These are phyloP conservation scores for Agrocybe praecox DNA, from an alignment of 768 basidiomycete species.

Conservation along the genomic window DNA sequence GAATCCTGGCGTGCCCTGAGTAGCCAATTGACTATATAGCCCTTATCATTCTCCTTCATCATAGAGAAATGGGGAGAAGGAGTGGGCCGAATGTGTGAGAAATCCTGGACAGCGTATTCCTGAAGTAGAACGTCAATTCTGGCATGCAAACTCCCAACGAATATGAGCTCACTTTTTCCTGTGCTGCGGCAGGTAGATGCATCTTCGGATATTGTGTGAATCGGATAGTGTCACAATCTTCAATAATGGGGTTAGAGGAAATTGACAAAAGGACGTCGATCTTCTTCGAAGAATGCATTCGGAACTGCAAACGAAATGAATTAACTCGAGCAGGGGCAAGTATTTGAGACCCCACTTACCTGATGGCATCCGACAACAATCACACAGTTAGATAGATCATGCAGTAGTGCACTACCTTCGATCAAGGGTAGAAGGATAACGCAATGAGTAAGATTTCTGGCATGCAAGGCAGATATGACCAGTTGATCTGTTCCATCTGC, in stretches of 20 bases:
- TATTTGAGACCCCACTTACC: constrained; percentile 40
- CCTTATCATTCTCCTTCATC: constrained; percentile 21
- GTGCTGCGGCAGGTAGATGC: constrained; percentile 20
- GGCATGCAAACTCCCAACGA: background rate
- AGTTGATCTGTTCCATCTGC: constrained; percentile 1
- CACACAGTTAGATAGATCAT: constrained; percentile 61
- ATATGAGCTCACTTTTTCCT: constrained; percentile 18
- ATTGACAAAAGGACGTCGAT: constrained; percentile 38
- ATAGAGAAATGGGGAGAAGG: constrained; percentile 79
- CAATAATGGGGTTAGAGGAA: background rate
- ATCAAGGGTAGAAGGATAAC: constrained; percentile 68
- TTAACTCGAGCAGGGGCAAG: background rate
- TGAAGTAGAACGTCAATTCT: constrained; percentile 7
- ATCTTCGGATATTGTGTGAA: constrained; percentile 64
- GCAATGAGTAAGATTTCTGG: constrained; percentile 58
- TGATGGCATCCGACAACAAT: constrained; percentile 82
- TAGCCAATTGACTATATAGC: constrained; percentile 4
- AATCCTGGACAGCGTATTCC: constrained; percentile 71
- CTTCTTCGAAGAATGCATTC: constrained; percentile 76
- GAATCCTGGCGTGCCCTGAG: background rate
- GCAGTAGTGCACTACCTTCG: constrained; percentile 72
- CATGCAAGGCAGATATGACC: constrained; percentile 60
- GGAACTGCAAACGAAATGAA: constrained; percentile 54
- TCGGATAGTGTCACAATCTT: constrained; percentile 54
- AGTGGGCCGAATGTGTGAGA: constrained; percentile 77